Base-by-base conservation (phyloP, 148 eudicot genomes). In the Limonium bicolor region DNA sequence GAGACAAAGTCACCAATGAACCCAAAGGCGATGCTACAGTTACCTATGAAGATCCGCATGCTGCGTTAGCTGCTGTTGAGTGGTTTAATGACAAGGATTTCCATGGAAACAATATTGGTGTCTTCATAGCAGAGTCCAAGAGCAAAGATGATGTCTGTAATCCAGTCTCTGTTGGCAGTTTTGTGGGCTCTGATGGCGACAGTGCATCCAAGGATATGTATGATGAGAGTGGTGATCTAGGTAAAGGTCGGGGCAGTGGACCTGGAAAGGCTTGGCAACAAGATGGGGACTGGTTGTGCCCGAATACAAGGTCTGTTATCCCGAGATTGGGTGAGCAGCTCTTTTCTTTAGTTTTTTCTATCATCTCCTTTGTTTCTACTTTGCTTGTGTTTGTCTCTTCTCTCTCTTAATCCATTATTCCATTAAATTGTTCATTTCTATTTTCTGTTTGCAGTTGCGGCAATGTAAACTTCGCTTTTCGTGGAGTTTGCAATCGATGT, bases 231-330 rank as follows among this genome's bases (percentile, higher is more conserved):
- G 73, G 54, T 33, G 88, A 79, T 45, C 45, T 73, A 65, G 96
- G 94, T 54, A 55, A 75, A 69, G 94, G 94, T 9, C 72, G 71
- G 14, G 97, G 88, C 25, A 95, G 76, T 68, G 81, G 65, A 41
- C 48, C 72, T 10, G 93, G 68, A 42, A 84, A 90, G 52, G 65
- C 97, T 47, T 90, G 95, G 97, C 86, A 90, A 50, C 94, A 90
- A 57, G 97, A 84, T 13, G 97, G 97, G 50, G 97, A 90, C 71
- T 90, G 97, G 97, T 18, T 32, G 73, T 90, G 97, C 69, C 76
- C 93, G 31, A 90, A 90, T 80, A 78, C 97, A 90, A 90, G 97
- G 95, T 84, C 95, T 84, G 97, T 90, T 77, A 64, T 80, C 56
- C n/a, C 70, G 87, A 78, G 20, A 90, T 90, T 43, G 59, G 97